These are phyloP conservation scores for Cryphonectria parasitica DNA, from an alignment of 2,329 filamentous ascomycete species.

Conservation along the genomic window DNA sequence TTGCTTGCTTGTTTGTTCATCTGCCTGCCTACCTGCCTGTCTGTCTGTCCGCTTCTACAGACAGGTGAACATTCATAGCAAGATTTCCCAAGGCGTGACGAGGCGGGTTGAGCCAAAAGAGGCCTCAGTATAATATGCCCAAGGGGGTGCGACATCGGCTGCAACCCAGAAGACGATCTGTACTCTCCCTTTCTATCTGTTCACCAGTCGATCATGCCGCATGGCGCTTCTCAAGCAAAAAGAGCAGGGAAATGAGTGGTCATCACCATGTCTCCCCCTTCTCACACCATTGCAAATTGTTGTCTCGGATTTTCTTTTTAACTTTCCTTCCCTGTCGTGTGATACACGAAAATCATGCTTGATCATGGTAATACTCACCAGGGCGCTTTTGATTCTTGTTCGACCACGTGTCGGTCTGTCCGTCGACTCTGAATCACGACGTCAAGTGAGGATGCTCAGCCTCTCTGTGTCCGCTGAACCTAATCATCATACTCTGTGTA, in stretches of 20 bases:
- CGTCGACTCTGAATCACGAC: neutral
- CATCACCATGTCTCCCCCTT: neutral
- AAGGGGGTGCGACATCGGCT: neutral
- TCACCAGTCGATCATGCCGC: neutral
- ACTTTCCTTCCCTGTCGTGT: neutral
- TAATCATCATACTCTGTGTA: neutral
- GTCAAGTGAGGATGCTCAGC: neutral
- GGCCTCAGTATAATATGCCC: neutral
- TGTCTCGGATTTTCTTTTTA: neutral
- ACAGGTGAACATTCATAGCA: neutral
- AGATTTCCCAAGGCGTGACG: neutral
- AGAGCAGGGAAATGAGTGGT: neutral
- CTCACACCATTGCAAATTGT: neutral
- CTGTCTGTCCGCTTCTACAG: neutral
- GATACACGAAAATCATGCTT: neutral
- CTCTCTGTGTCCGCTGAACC: neutral
- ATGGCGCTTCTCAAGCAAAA: neutral
- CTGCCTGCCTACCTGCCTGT: no score
- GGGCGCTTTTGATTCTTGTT: neutral
- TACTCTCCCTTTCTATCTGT: neutral
- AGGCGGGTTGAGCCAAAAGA: neutral
- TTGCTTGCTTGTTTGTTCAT: neutral
- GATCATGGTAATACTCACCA: neutral
- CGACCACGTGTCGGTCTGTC: neutral
- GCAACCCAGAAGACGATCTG: neutral